phyloP scores from a whole-genome alignment of 2,329 filamentous ascomycete genomes.

The Ophiostoma ulmi region DNA sequence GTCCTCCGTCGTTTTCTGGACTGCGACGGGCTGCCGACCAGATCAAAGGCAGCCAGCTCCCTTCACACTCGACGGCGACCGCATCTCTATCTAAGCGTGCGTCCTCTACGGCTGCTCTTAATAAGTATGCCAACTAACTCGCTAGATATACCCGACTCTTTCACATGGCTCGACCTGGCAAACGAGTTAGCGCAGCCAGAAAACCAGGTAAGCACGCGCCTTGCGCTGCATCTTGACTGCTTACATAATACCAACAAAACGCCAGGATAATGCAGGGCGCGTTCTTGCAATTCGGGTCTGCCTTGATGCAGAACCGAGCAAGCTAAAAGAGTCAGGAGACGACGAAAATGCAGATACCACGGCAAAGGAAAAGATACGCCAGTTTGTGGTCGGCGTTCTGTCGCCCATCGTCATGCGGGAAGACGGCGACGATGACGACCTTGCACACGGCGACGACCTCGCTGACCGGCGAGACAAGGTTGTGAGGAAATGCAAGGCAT shows the following conservation, averaged over 20 bases:
- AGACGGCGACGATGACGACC: constrained; percentile 2
- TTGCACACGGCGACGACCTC: constrained; percentile 16
- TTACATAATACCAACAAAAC: not conserved
- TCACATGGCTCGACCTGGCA: constrained; percentile 24
- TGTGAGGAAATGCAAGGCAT: constrained; percentile 19
- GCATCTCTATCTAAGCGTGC: constrained; percentile 13
- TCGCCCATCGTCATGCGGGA: constrained; percentile 21
- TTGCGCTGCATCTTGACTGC: not conserved
- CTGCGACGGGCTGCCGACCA: constrained; percentile 19
- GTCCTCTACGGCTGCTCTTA: not conserved
- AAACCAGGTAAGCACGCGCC: constrained; percentile 9
- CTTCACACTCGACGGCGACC: not conserved
- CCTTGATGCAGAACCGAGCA: constrained; percentile 17
- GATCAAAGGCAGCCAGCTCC: constrained; percentile 8
- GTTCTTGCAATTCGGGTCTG: constrained; percentile 21
- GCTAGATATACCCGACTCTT: constrained; percentile 19
- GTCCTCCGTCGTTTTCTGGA: constrained; percentile 17
- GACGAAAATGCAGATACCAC: not conserved
- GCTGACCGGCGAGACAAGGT: constrained; percentile 3
- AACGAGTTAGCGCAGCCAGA: constrained; percentile 17
- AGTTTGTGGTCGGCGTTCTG: constrained; percentile 22
- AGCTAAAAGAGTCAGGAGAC: not conserved
- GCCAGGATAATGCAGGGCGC: constrained; percentile 15
- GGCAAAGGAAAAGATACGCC: constrained; percentile 19
- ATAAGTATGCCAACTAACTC: not conserved